phyloP scores from a whole-genome alignment of 192 early-diverging fungal species.

The Tieghemiomyces parasiticus region DNA sequence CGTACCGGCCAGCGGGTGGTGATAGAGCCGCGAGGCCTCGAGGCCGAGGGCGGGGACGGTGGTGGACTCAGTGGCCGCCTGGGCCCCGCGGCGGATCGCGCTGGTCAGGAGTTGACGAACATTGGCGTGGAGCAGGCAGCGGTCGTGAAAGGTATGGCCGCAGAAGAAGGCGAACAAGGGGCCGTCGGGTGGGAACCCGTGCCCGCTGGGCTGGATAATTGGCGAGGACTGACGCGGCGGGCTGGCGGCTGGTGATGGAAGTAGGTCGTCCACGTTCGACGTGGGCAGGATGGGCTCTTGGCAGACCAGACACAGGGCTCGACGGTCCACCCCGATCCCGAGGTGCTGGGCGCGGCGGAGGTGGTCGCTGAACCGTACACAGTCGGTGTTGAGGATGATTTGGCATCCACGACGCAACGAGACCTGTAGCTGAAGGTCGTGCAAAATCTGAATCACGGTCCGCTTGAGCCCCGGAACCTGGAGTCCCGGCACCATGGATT shows the following conservation, averaged over 20 bases:
- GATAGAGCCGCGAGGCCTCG: neutral
- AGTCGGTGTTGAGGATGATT: conserved; percentile 80
- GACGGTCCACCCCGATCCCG: conserved; percentile 39
- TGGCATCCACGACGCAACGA: conserved; percentile 82
- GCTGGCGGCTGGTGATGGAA: conserved; percentile 14
- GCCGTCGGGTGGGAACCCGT: conserved; percentile 13
- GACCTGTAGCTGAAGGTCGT: conserved; percentile 84
- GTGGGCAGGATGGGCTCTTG: conserved; percentile 27
- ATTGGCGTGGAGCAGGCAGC: conserved; percentile 55
- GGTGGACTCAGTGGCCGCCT: neutral
- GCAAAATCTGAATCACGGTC: conserved; percentile 75
- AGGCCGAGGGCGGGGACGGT: neutral
- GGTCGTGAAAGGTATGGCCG: conserved; percentile 73
- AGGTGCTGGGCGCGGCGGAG: conserved; percentile 50
- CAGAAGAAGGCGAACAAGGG: conserved; percentile 75
- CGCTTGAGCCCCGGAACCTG: conserved; percentile 66
- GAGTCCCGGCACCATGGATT: conserved; percentile 62
- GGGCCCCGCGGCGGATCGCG: too few relatives aligned
- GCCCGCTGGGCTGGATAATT: conserved; percentile 25
- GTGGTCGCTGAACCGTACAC: conserved; percentile 57
- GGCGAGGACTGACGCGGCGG: too few relatives aligned
- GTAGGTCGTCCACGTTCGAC: neutral
- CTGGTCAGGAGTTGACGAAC: conserved; percentile 16
- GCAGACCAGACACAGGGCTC: conserved; percentile 26
- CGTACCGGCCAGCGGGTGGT: neutral